These are phyloP conservation scores for Colletotrichum noveboracense DNA, from an alignment of 2,329 filamentous ascomycete genomes.

Conservation along the genomic window DNA sequence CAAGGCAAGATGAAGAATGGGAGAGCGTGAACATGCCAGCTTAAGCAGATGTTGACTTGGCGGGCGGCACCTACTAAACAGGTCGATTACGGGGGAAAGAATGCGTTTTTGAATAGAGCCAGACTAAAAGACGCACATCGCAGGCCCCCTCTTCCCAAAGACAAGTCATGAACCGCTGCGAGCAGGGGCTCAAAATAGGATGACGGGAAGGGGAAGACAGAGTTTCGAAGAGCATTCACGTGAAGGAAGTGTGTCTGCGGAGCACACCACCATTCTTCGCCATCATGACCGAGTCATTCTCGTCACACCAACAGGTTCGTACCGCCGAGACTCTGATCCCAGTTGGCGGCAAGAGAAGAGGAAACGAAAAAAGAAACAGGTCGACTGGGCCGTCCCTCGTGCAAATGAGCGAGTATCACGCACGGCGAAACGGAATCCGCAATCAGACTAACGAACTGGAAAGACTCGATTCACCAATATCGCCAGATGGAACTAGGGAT, in stretches of 20 bases:
- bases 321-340: neutral
- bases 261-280: neutral
- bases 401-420: neutral
- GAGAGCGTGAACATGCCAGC: neutral
- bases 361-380: neutral
- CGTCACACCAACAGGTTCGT: neutral
- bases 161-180: neutral
- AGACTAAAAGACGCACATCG: neutral
- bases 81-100: neutral
- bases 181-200: neutral
- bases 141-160: neutral
- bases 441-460: neutral
- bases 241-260: neutral
- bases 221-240: neutral
- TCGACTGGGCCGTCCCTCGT: neutral
- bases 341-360: neutral
- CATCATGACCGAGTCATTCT: neutral
- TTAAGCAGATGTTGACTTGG: neutral
- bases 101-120: neutral
- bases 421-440: neutral
- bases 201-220: neutral
- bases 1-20: neutral
- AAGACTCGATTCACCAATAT: neutral
- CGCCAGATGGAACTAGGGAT: neutral
- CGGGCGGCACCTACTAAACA: neutral